Evolutionary conservation across 495 filamentous ascomycete species (phyloP), one percentile per base, ranked within the genome.

Genomic region (Aspergillus sparsus): DNA sequence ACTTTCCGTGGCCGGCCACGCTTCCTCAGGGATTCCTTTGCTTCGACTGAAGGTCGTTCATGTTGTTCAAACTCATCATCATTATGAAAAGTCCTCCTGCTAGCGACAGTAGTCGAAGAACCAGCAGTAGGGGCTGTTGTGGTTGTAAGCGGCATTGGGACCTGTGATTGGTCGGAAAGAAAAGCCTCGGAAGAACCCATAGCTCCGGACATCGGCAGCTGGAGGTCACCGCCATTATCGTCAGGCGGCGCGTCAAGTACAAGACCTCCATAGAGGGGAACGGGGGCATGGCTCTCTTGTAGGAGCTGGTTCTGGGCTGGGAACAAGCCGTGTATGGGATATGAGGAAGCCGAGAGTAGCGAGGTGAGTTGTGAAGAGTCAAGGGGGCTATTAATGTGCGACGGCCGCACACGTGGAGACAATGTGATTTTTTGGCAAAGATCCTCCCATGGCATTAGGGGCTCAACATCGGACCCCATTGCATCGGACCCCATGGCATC

Each of bases 261-360:
- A 12, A 47, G 35, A 13, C 50, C 41, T 15, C 37, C 33, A 15
- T 52, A 54, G 18, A 41, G 5, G 5, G 49, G 32, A 7, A 53
- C 37, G 6, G 31, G 50, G 0, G 36, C 50, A 16, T 47, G 34
- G 31, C 18, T 45, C 15, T 37, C 39, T 6, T 31, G 49, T n/a
- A 36, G 39, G 1, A 46, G 18, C 47, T 21, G 54, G 27, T 33
- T 31, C 37, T 49, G 63, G 18, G 55, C 49, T 45, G 37, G n/a
- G n/a, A 36, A 37, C 46, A 18, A 34, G 33, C 64, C 50, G 5
- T 66, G 64, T 0, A 71, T 44, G 27, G 66, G 66, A 49, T 71
- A 69, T 3, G 69, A 71, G 44, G 63, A 65, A 27, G 68, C 62
- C 6, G 67, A 68, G 16, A 69, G 67, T 51, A 69, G 55, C 36